phyloP scores from a whole-genome alignment of 768 basidiomycete species.

The Mycena rosella region DNA sequence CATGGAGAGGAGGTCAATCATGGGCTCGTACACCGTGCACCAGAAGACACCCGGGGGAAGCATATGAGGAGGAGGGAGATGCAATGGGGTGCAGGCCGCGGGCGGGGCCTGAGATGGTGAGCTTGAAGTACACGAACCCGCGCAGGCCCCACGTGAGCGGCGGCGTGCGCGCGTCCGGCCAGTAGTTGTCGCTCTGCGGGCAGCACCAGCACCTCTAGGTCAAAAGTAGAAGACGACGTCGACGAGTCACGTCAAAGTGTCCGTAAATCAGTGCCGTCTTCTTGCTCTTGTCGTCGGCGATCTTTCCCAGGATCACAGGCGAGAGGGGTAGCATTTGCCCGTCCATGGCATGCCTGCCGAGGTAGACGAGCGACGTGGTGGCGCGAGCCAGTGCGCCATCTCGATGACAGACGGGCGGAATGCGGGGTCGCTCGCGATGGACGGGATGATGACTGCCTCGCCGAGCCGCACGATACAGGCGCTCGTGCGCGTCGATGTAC shows the following conservation, averaged over 20 bases:
- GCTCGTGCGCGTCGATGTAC: too few relatives aligned
- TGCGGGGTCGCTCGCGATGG: conserved; percentile 42
- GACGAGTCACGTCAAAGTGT: too few relatives aligned
- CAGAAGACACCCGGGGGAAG: too few relatives aligned
- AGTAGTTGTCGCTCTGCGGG: conserved; percentile 88
- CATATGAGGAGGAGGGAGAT: too few relatives aligned
- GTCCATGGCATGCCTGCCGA: conserved; percentile 58
- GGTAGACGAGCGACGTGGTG: conserved; percentile 49
- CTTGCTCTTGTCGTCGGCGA: too few relatives aligned
- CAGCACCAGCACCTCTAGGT: too few relatives aligned
- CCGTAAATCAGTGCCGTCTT: too few relatives aligned
- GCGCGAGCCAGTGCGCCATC: conserved; percentile 70
- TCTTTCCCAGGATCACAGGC: conserved; percentile 83
- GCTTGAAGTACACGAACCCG: conserved; percentile 88
- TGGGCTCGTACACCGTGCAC: too few relatives aligned
- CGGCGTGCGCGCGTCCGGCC: conserved; percentile 81
- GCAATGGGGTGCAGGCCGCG: conserved; percentile 87
- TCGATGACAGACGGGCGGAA: conserved; percentile 70
- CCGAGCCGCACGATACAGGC: too few relatives aligned
- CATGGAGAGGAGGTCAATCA: too few relatives aligned
- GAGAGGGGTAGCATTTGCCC: conserved; percentile 83
- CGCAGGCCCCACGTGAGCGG: conserved; percentile 87
- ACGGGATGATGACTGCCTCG: too few relatives aligned
- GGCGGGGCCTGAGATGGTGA: conserved; percentile 87
- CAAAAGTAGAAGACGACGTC: too few relatives aligned